Conservation (phyloP, 352 stramenopile genomes). For the Phytopythium cucurbitacearum region DNA sequence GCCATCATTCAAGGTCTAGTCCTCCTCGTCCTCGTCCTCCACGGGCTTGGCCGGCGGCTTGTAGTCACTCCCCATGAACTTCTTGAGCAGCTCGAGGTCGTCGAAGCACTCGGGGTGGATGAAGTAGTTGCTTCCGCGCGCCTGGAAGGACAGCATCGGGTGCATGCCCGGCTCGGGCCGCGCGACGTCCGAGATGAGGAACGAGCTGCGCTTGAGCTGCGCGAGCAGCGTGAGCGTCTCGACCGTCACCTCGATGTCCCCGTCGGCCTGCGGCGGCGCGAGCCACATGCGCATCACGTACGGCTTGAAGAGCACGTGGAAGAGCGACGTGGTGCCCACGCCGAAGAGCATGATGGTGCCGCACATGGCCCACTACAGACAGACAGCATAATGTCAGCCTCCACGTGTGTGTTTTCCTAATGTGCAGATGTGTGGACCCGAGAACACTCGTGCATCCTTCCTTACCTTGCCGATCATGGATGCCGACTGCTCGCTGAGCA, state of each 20-base stretch:
- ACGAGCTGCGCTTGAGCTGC: constrained; percentile 41
- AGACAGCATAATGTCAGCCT: not conserved
- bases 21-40: constrained; percentile 13
- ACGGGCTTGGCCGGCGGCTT: constrained; percentile 8
- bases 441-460: not conserved
- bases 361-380: constrained; percentile 79
- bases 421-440: not conserved
- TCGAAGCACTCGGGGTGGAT: constrained; percentile 75
- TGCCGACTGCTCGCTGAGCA: constrained; percentile 66
- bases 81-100: constrained; percentile 53
- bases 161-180: constrained; percentile 64
- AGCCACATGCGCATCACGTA: constrained; percentile 85
- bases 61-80: constrained; percentile 41
- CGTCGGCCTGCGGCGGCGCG: constrained; percentile 4
- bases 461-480: constrained; percentile 70
- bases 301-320: constrained; percentile 84
- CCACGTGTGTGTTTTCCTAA: not conserved
- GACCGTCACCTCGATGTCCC: constrained; percentile 44
- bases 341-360: constrained; percentile 87
- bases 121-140: constrained; percentile 61
- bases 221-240: constrained; percentile 73
- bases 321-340: constrained; percentile 75
- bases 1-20: not conserved
- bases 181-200: constrained; percentile 56
- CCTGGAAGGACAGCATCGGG: constrained; percentile 82